Percentiles rank a stretch among this genome's conserved stretches.
phyloP scores from a whole-genome alignment of 2,329 filamentous ascomycete species.

The Grosmannia clavigera region DNA sequence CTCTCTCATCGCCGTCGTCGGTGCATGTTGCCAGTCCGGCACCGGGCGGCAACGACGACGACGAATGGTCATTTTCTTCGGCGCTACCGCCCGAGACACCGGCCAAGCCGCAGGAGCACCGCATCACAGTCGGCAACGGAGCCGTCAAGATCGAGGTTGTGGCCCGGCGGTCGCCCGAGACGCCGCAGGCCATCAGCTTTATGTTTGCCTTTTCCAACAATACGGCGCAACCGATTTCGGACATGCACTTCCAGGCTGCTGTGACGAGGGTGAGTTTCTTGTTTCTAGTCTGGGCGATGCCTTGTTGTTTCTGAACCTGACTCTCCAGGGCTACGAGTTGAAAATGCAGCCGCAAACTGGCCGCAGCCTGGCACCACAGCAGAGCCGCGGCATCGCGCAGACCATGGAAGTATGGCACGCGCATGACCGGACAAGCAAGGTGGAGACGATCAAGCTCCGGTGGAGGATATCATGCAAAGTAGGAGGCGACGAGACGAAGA shows the following conservation, averaged over 20 bases:
- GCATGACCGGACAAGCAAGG: slow-evolving; percentile 54
- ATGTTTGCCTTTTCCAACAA: slow-evolving; percentile 77
- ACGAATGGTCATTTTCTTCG: slow-evolving; percentile 91
- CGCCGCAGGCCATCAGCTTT: slow-evolving; percentile 51
- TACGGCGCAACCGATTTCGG: slow-evolving; percentile 55
- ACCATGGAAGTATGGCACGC: slow-evolving; percentile 64
- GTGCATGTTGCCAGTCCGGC: slow-evolving; percentile 23
- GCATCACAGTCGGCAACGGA: slow-evolving; percentile 56
- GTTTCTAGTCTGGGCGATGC: neutral
- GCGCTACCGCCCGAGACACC: slow-evolving; percentile 53
- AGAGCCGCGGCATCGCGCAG: slow-evolving; percentile 66
- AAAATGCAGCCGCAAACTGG: slow-evolving; percentile 78
- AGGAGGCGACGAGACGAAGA: slow-evolving; percentile 48
- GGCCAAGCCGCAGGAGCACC: slow-evolving; percentile 44
- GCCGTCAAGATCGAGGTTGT: slow-evolving; percentile 61
- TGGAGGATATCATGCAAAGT: slow-evolving; percentile 78
- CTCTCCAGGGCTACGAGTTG: slow-evolving; percentile 59
- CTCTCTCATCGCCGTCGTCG: slow-evolving; percentile 18
- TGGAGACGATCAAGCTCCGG: slow-evolving; percentile 72
- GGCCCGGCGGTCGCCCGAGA: slow-evolving; percentile 45
- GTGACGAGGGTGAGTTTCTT: slow-evolving; percentile 65
- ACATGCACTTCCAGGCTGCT: slow-evolving; percentile 82
- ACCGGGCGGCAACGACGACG: slow-evolving; percentile 47
- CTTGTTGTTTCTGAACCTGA: neutral
- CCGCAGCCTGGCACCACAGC: slow-evolving; percentile 60